These are phyloP conservation scores for Pseudohyphozyma bogoriensis DNA, from an alignment of 768 basidiomycete genomes.

Conservation along the genomic window DNA sequence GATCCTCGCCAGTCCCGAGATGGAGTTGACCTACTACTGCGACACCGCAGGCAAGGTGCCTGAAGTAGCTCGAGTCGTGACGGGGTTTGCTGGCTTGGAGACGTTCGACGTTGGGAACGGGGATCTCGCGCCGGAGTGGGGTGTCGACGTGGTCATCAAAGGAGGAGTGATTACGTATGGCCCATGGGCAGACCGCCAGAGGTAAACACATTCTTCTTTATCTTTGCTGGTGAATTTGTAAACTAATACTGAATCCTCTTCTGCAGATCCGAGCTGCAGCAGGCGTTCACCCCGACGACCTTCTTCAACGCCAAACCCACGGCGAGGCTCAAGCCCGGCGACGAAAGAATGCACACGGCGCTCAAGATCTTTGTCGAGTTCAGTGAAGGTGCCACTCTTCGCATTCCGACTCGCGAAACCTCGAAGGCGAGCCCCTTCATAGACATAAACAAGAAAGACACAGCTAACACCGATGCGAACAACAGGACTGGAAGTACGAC, in stretches of 20 bases:
- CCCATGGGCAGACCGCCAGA: slow-evolving; percentile 92
- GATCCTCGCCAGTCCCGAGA: slow-evolving; percentile 59
- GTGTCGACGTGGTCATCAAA: slow-evolving; percentile 69
- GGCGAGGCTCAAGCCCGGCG: slow-evolving; percentile 53
- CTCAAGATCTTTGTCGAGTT: slow-evolving; percentile 74
- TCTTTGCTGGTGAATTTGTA: too few relatives aligned
- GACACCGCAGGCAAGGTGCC: slow-evolving; percentile 76
- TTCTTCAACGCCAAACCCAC: slow-evolving; percentile 57
- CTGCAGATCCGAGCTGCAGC: slow-evolving; percentile 61
- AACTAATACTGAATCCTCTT: too few relatives aligned
- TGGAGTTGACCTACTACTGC: slow-evolving; percentile 77
- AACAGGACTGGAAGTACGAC: slow-evolving; percentile 89
- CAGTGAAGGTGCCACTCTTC: slow-evolving; percentile 60
- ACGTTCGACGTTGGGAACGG: slow-evolving; percentile 69
- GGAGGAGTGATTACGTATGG: slow-evolving; percentile 73
- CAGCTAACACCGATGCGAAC: neutral
- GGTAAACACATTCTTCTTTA: slow-evolving; percentile 42
- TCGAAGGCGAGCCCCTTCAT: slow-evolving; percentile 54
- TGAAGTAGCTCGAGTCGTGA: slow-evolving; percentile 23
- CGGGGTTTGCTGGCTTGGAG: slow-evolving; percentile 23
- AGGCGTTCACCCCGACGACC: slow-evolving; percentile 67
- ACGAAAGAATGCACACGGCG: slow-evolving; percentile 70
- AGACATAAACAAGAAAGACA: neutral
- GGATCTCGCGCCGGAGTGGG: slow-evolving; percentile 84
- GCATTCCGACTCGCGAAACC: slow-evolving; percentile 81